A percentile compares a stretch with the other conserved stretches of the same genome.
phyloP scores from a whole-genome alignment of 1,139 yeast species.

The Debaryomyces udenii region DNA sequence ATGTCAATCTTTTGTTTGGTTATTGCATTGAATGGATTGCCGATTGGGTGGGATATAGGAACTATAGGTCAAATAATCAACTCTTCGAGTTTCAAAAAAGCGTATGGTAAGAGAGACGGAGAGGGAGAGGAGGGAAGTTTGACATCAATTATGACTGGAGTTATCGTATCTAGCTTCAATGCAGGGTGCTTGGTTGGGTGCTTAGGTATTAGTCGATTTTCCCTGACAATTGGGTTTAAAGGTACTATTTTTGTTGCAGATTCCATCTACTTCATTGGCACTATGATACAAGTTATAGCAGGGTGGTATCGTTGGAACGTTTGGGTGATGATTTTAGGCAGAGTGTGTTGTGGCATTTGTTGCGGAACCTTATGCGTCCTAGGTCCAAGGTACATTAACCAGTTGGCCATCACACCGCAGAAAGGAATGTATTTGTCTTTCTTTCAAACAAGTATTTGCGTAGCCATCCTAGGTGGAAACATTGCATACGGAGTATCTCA shows the following conservation, averaged over 20 bases:
- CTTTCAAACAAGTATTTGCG: conserved; percentile 28
- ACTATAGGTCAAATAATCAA: conserved; percentile 29
- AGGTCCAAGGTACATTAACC: conserved; percentile 31
- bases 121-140: not conserved
- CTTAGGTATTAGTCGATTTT: conserved; percentile 17
- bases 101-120: not conserved
- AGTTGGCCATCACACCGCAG: conserved; percentile 18
- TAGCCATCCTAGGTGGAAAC: conserved; percentile 12
- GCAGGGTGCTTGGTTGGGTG: conserved; percentile 35
- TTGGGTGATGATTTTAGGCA: conserved; percentile 23
- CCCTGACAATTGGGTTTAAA: conserved; percentile 14
- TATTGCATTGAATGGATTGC: conserved; percentile 24
- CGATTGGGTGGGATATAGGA: conserved; percentile 42
- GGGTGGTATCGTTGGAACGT: conserved; percentile 7
- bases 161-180: conserved; percentile 30
- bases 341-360: conserved; percentile 28
- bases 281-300: conserved; percentile 18
- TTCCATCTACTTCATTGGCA: conserved; percentile 20
- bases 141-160: conserved; percentile 20
- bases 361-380: conserved; percentile 32
- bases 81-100: conserved; percentile 14
- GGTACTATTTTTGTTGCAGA: conserved; percentile 13
- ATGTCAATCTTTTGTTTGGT: conserved; percentile 11
- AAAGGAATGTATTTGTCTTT: conserved; percentile 26
- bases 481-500: conserved; percentile 1